A percentile compares a stretch with the other conserved stretches of the same genome.
phyloP scores from a whole-genome alignment of 768 basidiomycete genomes.

The Boletellus ananiceps region DNA sequence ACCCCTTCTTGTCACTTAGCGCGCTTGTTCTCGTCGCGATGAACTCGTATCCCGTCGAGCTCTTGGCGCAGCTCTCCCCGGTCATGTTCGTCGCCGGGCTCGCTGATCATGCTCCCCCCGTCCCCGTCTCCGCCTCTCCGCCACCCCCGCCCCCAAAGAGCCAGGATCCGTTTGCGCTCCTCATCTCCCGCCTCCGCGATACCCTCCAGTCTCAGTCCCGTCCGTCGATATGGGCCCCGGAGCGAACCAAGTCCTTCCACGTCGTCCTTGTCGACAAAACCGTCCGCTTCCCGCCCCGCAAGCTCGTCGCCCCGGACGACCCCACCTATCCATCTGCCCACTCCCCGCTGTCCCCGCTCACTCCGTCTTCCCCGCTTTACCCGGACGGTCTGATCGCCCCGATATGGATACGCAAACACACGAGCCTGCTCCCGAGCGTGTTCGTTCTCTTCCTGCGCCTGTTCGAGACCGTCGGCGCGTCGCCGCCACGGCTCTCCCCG shows the following conservation, averaged over 20 bases:
- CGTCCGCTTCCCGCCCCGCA: conserved; percentile 84
- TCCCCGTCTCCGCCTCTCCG: conserved; percentile 10
- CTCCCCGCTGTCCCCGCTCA: conserved; percentile 92
- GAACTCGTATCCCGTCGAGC: conserved; percentile 91
- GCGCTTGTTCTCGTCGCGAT: conserved; percentile 35
- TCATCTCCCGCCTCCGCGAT: conserved; percentile 62
- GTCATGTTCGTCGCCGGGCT: conserved; percentile 70
- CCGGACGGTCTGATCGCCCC: conserved; percentile 97
- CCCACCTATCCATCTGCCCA: conserved; percentile 56
- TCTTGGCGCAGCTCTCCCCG: conserved; percentile 83
- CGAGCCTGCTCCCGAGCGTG: conserved; percentile 84
- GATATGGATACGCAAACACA: conserved; percentile 97
- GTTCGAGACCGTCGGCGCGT: conserved; percentile 53
- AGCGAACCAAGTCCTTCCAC: conserved; percentile 72
- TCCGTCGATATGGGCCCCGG: conserved; percentile 67
- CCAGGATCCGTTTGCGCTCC: conserved; percentile 58
- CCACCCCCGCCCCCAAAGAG: conserved; percentile 29
- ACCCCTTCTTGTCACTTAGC: neutral
- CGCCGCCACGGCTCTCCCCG: conserved; percentile 40
- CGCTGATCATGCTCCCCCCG: conserved; percentile 26
- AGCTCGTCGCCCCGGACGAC: conserved; percentile 57
- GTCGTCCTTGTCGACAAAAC: conserved; percentile 80
- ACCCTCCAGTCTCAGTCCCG: conserved; percentile 61
- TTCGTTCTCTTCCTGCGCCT: conserved; percentile 89
- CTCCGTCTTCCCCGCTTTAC: conserved; percentile 81